Base-by-base conservation (phyloP, 371 early-diverging fungal species). In the Mortierella sp. region DNA sequence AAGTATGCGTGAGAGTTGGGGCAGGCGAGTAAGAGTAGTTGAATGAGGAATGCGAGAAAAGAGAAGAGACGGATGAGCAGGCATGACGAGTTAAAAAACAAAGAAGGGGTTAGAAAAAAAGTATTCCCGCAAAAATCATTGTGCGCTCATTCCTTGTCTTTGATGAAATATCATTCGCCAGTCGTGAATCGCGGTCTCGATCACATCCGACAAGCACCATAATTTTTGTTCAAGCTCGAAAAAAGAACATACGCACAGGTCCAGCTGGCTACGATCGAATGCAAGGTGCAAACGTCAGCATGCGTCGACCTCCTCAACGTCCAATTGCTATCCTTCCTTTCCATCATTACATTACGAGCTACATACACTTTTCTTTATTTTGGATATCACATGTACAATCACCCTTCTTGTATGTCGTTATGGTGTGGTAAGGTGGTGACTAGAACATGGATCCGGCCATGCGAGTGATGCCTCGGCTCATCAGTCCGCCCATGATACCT, bases 401-500 rank as follows among this genome's bases (percentile, higher is more conserved):
- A n/a, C n/a, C n/a, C n/a, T n/a, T n/a, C n/a, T n/a, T n/a, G 10
- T 50, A n/a, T 58, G 2, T 58, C 31, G 58, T 19, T 47, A 16
- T 2, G 22, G 22, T 58, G n/a, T n/a, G n/a, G n/a, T n/a, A n/a
- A n/a, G n/a, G n/a, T n/a, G n/a, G n/a, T n/a, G n/a, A n/a, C 37
- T 61, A 47, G 24, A 69, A 80, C 66, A 80, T 73, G 77, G 79
- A 82, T 68, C 83, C 78, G 52, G 83, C 79, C 83, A 82, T 78
- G 64, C 83, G 78, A 26, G 83, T 71, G 63, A 82, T 74, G 22
- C 83, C 83, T 52, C 83, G 63, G 73, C 78, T 78, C 83, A 82
- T 82, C 69, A 82, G 61, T 44, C 83, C 83, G 19, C 83, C 75
- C 77, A 82, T 70, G 31, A 82, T 29, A 6, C 83, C 83, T 24